A percentile compares a stretch with the other conserved stretches of the same genome.
Evolutionary conservation across 2,329 filamentous ascomycete genomes (phyloP).

Genomic region (Colletotrichum theobromicola): DNA sequence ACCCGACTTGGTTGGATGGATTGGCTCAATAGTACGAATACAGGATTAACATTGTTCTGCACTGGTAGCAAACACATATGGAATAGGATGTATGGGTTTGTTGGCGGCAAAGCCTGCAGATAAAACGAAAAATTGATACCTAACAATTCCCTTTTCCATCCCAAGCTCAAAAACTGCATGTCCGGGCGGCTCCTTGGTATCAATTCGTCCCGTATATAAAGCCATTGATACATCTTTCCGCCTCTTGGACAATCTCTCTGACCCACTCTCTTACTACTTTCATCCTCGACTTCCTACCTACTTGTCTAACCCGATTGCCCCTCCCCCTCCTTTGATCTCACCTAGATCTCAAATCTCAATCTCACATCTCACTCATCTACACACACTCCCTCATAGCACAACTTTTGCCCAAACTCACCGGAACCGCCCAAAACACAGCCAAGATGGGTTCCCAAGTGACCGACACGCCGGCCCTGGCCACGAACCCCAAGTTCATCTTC

Average conservation of each 20-base stretch:
- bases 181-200: constrained; percentile 5
- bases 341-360: background rate
- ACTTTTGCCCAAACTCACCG: background rate
- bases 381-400: background rate
- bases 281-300: background rate
- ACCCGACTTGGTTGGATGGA: background rate
- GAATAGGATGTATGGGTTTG: background rate
- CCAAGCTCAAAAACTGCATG: background rate
- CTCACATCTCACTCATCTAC: background rate
- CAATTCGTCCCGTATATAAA: background rate
- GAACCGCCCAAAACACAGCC: background rate
- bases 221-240: background rate
- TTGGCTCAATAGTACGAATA: background rate
- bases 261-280: background rate
- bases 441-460: constrained; percentile 47
- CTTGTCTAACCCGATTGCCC: background rate
- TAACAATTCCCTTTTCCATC: background rate
- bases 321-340: constrained; percentile 10
- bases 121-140: background rate
- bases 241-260: background rate
- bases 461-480: constrained; percentile 63
- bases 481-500: constrained; percentile 90
- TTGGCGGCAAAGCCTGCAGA: background rate
- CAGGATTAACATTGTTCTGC: background rate
- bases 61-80: background rate